Percentiles rank a stretch among this genome's conserved stretches.
These are phyloP conservation scores for Dactylonectria estremocensis DNA, from an alignment of 2,329 filamentous ascomycete genomes.

Conservation along the genomic window DNA sequence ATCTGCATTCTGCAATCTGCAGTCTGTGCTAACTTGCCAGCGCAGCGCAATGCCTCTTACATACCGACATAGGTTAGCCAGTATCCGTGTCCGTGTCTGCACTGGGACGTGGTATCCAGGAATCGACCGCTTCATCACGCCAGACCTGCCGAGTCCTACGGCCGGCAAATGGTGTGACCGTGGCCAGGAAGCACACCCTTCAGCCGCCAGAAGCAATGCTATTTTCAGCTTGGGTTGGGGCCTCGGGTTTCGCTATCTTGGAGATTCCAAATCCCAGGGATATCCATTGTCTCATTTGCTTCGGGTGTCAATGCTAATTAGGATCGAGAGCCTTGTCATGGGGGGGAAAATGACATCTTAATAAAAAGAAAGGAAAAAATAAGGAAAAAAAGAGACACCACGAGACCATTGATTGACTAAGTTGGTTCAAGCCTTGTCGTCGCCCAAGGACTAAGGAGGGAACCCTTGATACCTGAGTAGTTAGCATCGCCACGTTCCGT, in stretches of 20 bases:
- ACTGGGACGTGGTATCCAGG: background rate
- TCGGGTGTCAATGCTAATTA: constrained; percentile 7
- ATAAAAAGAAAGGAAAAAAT: too few relatives aligned
- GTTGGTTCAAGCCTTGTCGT: constrained; percentile 11
- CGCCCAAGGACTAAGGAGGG: background rate
- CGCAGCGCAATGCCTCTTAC: constrained; percentile 18
- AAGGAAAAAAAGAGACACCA: background rate
- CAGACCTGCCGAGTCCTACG: constrained; percentile 21
- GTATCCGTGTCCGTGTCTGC: constrained; percentile 12
- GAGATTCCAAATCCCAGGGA: constrained; percentile 19
- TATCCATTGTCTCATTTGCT: constrained; percentile 15
- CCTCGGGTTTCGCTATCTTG: constrained; percentile 16
- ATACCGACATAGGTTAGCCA: constrained; percentile 14
- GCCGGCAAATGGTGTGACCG: constrained; percentile 15
- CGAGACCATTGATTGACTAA: constrained; percentile 22
- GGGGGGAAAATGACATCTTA: background rate
- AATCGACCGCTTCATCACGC: constrained; percentile 23
- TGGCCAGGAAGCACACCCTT: constrained; percentile 2
- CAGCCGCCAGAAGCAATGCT: constrained; percentile 10
- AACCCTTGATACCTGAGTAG: constrained; percentile 30
- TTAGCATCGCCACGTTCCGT: constrained; percentile 20
- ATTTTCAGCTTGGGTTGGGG: constrained; percentile 1
- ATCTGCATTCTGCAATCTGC: constrained; percentile 20
- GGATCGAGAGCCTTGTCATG: constrained; percentile 4
- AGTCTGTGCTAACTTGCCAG: too few relatives aligned